These are phyloP conservation scores for Diplodia seriata DNA, from an alignment of 2,329 filamentous ascomycete genomes.

Conservation along the genomic window DNA sequence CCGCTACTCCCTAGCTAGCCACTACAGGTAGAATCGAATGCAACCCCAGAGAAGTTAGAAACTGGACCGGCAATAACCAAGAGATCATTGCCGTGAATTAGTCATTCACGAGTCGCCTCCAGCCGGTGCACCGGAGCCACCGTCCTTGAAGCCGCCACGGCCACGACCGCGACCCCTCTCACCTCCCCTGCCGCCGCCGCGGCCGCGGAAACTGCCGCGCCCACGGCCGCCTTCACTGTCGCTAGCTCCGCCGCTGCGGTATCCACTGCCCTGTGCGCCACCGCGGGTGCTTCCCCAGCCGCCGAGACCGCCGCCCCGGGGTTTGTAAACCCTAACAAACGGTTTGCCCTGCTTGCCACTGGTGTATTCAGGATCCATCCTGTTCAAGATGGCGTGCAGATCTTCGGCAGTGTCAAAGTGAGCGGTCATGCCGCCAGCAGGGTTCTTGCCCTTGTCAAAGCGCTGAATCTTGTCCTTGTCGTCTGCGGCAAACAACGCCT, in stretches of 20 bases:
- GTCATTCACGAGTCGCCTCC: slow-evolving; percentile 28
- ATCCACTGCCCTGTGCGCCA: slow-evolving; percentile 71
- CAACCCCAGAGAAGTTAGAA: slow-evolving; percentile 26
- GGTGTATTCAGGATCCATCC: slow-evolving; percentile 76
- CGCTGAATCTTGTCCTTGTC: slow-evolving; percentile 79
- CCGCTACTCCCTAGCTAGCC: slow-evolving; percentile 30
- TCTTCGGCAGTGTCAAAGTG: slow-evolving; percentile 83
- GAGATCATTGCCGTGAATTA: slow-evolving; percentile 9
- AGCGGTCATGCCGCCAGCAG: slow-evolving; percentile 72
- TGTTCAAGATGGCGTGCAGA: slow-evolving; percentile 78
- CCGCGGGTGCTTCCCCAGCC: slow-evolving; percentile 69
- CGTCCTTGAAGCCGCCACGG: slow-evolving; percentile 38
- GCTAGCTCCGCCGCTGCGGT: slow-evolving; percentile 83
- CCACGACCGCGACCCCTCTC: slow-evolving; percentile 39
- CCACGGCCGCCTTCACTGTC: slow-evolving; percentile 74
- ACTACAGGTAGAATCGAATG: slow-evolving; percentile 29
- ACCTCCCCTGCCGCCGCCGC: slow-evolving; percentile 60
- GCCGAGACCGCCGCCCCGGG: slow-evolving; percentile 62
- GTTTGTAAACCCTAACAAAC: slow-evolving; percentile 82
- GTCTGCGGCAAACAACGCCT: slow-evolving; percentile 81
- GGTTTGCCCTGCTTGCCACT: slow-evolving; percentile 79
- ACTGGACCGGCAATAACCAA: slow-evolving; percentile 8
- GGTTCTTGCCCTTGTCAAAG: slow-evolving; percentile 71
- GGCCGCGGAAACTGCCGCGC: slow-evolving; percentile 51
- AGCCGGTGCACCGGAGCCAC: slow-evolving; percentile 10